These are phyloP conservation scores for Monosporascus sp. DNA, from an alignment of 2,329 filamentous ascomycete species.

Conservation along the genomic window DNA sequence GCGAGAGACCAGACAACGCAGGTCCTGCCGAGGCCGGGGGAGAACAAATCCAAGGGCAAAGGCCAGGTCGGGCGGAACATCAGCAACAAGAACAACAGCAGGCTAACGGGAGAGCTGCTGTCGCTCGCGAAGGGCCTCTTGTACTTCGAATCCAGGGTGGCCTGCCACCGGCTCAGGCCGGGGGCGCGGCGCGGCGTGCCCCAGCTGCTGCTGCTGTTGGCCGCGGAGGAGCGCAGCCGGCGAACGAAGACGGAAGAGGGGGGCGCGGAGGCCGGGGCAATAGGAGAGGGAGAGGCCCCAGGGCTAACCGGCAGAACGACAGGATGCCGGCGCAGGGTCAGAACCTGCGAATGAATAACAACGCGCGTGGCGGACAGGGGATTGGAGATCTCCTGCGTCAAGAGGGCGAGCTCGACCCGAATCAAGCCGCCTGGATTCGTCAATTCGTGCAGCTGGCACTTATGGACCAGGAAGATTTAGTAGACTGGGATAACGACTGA, in stretches of 20 bases:
- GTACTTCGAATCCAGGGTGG: slow-evolving; percentile 48
- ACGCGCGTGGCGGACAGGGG: slow-evolving; percentile 16
- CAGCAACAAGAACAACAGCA: slow-evolving; percentile 23
- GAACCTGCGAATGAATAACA: slow-evolving; percentile 14
- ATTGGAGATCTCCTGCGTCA: slow-evolving; percentile 13
- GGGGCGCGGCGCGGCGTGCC: slow-evolving; percentile 20
- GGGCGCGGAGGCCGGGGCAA: slow-evolving; percentile 24
- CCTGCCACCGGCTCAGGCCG: slow-evolving; percentile 19
- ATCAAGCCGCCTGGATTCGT: slow-evolving; percentile 47
- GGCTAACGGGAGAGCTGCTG: slow-evolving; percentile 29
- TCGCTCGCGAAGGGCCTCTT: slow-evolving; percentile 53
- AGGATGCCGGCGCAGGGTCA: slow-evolving; percentile 22
- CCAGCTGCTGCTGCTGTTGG: slow-evolving; percentile 12
- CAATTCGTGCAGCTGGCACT: slow-evolving; percentile 50
- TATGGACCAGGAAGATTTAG: slow-evolving; percentile 44
- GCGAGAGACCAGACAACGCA: slow-evolving; percentile 19
- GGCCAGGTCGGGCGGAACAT: slow-evolving; percentile 9
- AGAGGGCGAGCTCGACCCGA: slow-evolving; percentile 35
- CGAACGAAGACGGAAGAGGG: slow-evolving; percentile 24
- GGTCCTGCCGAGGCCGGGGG: slow-evolving; percentile 1
- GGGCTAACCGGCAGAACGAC: slow-evolving; percentile 19
- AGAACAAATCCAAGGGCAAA: slow-evolving; percentile 10
- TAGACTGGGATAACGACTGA: slow-evolving; percentile 38
- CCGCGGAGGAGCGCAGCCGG: slow-evolving; percentile 17
- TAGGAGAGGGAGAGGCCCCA: slow-evolving; percentile 21